These are phyloP conservation scores for Parasitella parasitica DNA, from an alignment of 371 early-diverging fungal genomes.

Conservation along the genomic window DNA sequence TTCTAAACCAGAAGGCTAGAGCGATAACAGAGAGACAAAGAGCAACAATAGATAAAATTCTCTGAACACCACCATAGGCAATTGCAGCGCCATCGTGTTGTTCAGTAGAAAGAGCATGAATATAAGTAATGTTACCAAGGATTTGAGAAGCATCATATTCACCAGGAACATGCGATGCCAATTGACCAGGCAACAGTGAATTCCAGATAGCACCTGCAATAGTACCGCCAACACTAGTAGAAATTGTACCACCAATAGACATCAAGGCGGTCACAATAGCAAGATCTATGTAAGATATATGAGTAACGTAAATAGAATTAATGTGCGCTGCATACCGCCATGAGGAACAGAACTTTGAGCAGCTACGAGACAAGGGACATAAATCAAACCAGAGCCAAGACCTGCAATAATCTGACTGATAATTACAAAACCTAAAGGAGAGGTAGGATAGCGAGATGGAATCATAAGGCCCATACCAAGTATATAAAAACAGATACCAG, in stretches of 20 bases:
- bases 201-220: conserved; percentile 47
- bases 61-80: conserved; percentile 38
- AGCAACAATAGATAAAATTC: conserved; percentile 29
- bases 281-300: conserved; percentile 22
- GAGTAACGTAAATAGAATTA: too few relatives aligned
- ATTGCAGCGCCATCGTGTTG: conserved; percentile 27
- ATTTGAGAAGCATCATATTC: conserved; percentile 25
- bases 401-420: conserved; percentile 43
- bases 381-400: conserved; percentile 37
- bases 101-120: conserved; percentile 22
- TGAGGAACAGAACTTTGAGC: conserved; percentile 41
- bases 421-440: conserved; percentile 32
- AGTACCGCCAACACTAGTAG: conserved; percentile 34
- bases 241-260: conserved; percentile 37
- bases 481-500: conserved; percentile 59
- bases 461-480: conserved; percentile 44
- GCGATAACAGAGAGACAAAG: conserved; percentile 26
- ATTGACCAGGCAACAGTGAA: conserved; percentile 29
- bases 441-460: conserved; percentile 37
- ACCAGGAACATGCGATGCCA: conserved; percentile 38
- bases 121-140: conserved; percentile 29
- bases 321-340: conserved; percentile 28
- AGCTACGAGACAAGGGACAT: conserved; percentile 34
- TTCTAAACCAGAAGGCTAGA: conserved; percentile 28
- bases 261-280: conserved; percentile 39